phyloP scores from a whole-genome alignment of 73 alveolate species.

The Tetrahymena borealis region DNA sequence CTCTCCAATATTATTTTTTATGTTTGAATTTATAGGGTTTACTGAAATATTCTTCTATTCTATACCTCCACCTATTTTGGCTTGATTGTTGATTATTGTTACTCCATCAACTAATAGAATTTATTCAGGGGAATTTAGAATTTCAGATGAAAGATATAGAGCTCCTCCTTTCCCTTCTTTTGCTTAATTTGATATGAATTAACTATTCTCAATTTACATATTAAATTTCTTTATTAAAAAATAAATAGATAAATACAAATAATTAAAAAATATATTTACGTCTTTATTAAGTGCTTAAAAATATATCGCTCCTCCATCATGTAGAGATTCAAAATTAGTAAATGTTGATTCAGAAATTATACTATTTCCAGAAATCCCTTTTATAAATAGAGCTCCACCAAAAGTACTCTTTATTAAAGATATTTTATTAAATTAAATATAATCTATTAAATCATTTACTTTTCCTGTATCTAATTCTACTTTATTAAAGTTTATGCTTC shows the following conservation, averaged over 20 bases:
- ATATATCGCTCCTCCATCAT: not conserved
- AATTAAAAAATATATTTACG: not conserved
- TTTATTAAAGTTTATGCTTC: not conserved
- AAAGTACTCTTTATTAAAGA: too few relatives aligned
- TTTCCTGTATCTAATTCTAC: too few relatives aligned
- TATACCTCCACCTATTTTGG: not conserved
- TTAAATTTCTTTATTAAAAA: not conserved
- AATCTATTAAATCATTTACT: too few relatives aligned
- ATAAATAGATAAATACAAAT: not conserved
- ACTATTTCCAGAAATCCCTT: not conserved
- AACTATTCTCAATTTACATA: not conserved
- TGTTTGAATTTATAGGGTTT: too few relatives aligned
- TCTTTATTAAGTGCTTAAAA: not conserved
- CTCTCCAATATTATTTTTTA: not conserved
- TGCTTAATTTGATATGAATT: not conserved
- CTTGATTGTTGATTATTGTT: not conserved
- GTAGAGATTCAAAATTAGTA: not conserved
- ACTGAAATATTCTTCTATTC: too few relatives aligned
- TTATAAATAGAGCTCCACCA: not conserved
- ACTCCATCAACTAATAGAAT: too few relatives aligned
- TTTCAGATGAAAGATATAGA: not conserved
- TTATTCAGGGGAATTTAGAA: too few relatives aligned
- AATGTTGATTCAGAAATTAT: not conserved
- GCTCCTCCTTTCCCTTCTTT: not conserved
- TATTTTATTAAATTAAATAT: too few relatives aligned